Percentiles rank a stretch among this genome's conserved stretches.
These are phyloP conservation scores for Purshia tridentata DNA, from an alignment of 306 rosid species.

Conservation along the genomic window DNA sequence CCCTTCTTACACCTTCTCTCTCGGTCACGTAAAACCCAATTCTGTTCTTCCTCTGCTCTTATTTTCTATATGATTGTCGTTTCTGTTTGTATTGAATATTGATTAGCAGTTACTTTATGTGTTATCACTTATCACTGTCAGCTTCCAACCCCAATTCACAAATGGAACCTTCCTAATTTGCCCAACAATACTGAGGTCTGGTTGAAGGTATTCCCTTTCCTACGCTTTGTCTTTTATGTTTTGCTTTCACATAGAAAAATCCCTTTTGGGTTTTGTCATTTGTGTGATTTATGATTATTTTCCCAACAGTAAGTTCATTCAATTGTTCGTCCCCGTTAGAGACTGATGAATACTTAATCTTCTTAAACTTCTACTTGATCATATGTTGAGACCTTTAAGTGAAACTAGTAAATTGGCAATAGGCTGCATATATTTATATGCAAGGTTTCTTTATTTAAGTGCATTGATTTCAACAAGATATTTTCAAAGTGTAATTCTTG, in stretches of 20 bases:
- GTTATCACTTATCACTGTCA: constrained; percentile 23
- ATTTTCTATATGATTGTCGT: too few species aligned
- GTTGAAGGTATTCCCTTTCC: constrained; percentile 57
- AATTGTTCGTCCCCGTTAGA: neutral
- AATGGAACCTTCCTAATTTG: constrained; percentile 89
- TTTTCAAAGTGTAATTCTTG: neutral
- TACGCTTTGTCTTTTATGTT: neutral
- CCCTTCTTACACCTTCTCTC: constrained; percentile 71
- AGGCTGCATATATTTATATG: neutral
- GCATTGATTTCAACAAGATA: neutral
- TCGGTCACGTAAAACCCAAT: constrained; percentile 56
- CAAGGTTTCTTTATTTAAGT: neutral
- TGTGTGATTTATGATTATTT: neutral
- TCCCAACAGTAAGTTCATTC: neutral
- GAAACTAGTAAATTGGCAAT: neutral
- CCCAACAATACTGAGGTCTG: constrained; percentile 74
- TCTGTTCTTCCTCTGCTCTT: neutral
- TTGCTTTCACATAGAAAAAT: neutral
- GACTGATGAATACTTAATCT: neutral
- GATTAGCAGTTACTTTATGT: neutral
- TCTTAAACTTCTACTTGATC: neutral
- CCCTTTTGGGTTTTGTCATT: neutral
- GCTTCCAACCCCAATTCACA: constrained; percentile 95
- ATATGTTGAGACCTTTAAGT: neutral
- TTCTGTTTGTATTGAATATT: constrained; percentile 3